A percentile compares a stretch with the other conserved stretches of the same genome.
Conservation (phyloP, 345 rosid genomes). For the Leavenworthia alabamica region DNA sequence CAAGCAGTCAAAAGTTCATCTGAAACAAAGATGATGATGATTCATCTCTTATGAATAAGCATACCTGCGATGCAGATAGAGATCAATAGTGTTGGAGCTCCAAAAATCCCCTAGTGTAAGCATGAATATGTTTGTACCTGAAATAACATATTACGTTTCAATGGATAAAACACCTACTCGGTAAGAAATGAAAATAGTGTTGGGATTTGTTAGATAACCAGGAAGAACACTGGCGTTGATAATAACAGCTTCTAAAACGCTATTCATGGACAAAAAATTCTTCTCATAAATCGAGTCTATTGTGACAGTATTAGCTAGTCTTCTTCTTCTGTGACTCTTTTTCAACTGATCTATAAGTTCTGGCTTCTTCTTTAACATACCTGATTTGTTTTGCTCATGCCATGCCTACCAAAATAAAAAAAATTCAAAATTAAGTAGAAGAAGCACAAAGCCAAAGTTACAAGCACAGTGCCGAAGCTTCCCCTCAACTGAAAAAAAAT, state of each 20-base stretch:
- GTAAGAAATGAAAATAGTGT: conserved; percentile 7
- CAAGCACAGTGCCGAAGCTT: not conserved
- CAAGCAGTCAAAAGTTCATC: not conserved
- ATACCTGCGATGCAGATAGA: conserved; percentile 85
- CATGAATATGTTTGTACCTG: conserved; percentile 88
- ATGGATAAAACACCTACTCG: not conserved
- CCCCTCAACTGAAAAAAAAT: not conserved
- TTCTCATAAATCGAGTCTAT: conserved; percentile 79
- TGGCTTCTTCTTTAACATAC: conserved; percentile 58
- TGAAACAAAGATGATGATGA: not conserved
- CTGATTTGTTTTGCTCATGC: conserved; percentile 59
- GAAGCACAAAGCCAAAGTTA: not conserved
- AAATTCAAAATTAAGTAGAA: not conserved
- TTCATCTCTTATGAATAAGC: not conserved
- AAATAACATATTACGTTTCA: not conserved
- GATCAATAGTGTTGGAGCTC: conserved; percentile 93
- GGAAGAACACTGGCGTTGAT: conserved; percentile 66
- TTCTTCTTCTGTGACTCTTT: conserved; percentile 58
- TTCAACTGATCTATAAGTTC: conserved; percentile 54
- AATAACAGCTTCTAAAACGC: conserved; percentile 74
- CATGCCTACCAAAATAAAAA: conserved; percentile 49
- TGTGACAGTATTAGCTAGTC: conserved; percentile 63
- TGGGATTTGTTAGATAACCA: conserved; percentile 34
- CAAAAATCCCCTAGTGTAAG: conserved; percentile 87
- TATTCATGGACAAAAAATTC: conserved; percentile 61